Evolutionary conservation across 148 eudicot genomes (phyloP).

Genomic region (Silene uniflora): DNA sequence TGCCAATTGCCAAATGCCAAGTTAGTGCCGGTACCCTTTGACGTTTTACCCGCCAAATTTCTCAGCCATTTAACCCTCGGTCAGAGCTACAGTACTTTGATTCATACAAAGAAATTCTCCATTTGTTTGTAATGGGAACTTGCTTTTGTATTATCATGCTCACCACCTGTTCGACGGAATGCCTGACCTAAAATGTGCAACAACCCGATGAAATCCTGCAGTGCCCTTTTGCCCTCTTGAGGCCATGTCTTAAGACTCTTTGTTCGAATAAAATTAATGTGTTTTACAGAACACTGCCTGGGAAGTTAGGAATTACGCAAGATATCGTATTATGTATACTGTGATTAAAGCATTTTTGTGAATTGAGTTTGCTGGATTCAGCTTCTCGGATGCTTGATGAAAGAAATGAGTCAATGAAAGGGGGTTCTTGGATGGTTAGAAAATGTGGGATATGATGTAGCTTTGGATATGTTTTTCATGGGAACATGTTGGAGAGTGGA

Average conservation of each 20-base stretch:
- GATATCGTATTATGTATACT: constrained; percentile 45
- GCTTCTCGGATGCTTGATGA: constrained; percentile 21
- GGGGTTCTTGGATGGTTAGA: constrained; percentile 6
- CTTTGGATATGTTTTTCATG: too few relatives aligned
- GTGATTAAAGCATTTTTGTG: not conserved
- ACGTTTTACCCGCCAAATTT: too few relatives aligned
- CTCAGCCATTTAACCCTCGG: too few relatives aligned
- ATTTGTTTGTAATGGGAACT: not conserved
- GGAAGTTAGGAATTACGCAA: constrained; percentile 31
- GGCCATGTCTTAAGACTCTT: constrained; percentile 33
- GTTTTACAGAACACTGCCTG: constrained; percentile 35
- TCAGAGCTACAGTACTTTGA: too few relatives aligned
- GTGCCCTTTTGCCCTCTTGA: constrained; percentile 39
- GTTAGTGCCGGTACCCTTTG: too few relatives aligned
- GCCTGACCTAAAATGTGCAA: constrained; percentile 36
- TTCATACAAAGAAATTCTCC: too few relatives aligned
- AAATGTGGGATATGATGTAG: constrained; percentile 13
- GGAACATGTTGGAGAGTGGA: too few relatives aligned
- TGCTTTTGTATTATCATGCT: constrained; percentile 44
- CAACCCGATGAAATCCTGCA: constrained; percentile 37
- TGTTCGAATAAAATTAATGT: constrained; percentile 35
- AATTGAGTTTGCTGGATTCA: constrained; percentile 33
- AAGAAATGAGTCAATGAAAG: not conserved
- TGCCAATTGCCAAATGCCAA: too few relatives aligned
- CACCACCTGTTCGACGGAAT: constrained; percentile 59